Evolutionary conservation across 768 basidiomycete genomes (phyloP).

Genomic region (Kwoniella dendrophila): DNA sequence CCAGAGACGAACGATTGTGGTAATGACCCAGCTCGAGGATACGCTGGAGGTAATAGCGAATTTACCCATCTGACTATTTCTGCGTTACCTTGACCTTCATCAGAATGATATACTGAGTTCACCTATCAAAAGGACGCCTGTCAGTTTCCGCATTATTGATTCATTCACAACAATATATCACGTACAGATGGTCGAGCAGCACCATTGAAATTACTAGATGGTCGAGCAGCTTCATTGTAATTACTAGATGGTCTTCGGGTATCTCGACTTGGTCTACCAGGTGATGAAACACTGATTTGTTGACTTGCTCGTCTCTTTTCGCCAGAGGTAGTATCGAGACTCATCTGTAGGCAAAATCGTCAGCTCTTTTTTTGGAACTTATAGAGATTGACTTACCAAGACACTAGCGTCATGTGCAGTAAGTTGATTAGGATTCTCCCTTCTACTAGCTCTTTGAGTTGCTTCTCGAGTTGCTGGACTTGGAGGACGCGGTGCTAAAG

Average conservation of each 20-base stretch:
- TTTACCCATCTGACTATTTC: conserved; percentile 80
- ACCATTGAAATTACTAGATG: conserved; percentile 11
- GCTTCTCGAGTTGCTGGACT: conserved; percentile 85
- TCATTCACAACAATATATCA: neutral
- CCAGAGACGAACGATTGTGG: conserved; percentile 61
- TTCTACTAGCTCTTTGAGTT: conserved; percentile 79
- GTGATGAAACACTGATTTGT: conserved; percentile 19
- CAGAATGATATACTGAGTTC: conserved; percentile 57
- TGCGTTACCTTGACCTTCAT: conserved; percentile 56
- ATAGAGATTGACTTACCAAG: conserved; percentile 40
- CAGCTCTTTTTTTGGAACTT: too few relatives aligned
- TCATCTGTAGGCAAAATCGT: conserved; percentile 35
- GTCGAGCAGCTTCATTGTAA: conserved; percentile 10
- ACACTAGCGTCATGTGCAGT: conserved; percentile 53
- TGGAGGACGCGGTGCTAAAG: conserved; percentile 95
- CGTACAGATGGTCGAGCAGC: conserved; percentile 13
- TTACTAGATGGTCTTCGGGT: conserved; percentile 23
- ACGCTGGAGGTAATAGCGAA: conserved; percentile 67
- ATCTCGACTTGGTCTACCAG: conserved; percentile 24
- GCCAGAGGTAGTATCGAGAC: conserved; percentile 33
- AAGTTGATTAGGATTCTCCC: conserved; percentile 81
- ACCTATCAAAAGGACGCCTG: conserved; percentile 4
- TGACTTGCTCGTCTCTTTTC: conserved; percentile 22
- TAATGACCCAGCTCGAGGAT: conserved; percentile 60
- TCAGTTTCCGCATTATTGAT: neutral